A percentile compares a stretch with the other conserved stretches of the same genome.
phyloP scores from a whole-genome alignment of 2,329 filamentous ascomycete species.

The Cordyceps militaris region DNA sequence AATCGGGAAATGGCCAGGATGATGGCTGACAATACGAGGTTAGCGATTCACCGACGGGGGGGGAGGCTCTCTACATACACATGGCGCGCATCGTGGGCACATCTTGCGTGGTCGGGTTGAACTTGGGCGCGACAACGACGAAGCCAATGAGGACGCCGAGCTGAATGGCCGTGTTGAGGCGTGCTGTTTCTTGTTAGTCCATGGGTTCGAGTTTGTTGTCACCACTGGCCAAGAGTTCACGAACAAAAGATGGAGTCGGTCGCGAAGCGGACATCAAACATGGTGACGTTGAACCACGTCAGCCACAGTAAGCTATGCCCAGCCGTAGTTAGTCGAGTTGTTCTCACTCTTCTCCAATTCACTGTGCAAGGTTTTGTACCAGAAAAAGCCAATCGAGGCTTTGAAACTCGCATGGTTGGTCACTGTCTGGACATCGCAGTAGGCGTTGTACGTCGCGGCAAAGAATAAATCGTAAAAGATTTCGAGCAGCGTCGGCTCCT shows the following conservation, averaged over 20 bases:
- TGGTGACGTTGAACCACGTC: slow-evolving; percentile 57
- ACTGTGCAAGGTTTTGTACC: background rate
- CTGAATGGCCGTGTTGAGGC: slow-evolving; percentile 50
- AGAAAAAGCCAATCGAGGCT: slow-evolving; percentile 30
- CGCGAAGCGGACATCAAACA: slow-evolving; percentile 61
- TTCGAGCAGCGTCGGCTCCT: slow-evolving; percentile 31
- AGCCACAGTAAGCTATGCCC: slow-evolving; percentile 56
- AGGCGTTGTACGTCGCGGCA: slow-evolving; percentile 57
- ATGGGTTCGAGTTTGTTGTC: background rate
- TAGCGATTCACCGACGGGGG: background rate
- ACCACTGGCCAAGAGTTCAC: background rate
- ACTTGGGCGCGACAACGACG: slow-evolving; percentile 49
- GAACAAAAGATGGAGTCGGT: slow-evolving; percentile 54
- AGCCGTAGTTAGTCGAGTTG: too few species aligned
- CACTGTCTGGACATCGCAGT: slow-evolving; percentile 30
- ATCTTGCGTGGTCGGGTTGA: slow-evolving; percentile 33
- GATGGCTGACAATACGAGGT: slow-evolving; percentile 23
- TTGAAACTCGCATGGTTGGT: slow-evolving; percentile 27
- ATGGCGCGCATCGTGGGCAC: slow-evolving; percentile 32
- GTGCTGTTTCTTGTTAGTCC: slow-evolving; percentile 28
- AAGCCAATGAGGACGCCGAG: slow-evolving; percentile 60
- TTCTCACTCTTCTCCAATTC: too few species aligned
- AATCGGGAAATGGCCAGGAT: slow-evolving; percentile 47
- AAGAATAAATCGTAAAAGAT: slow-evolving; percentile 35
- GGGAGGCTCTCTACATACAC: slow-evolving; percentile 25